Percentiles rank a stretch among this genome's conserved stretches.
Conservation (phyloP, 177 flowering plant species). For the Vitis hybrid region DNA sequence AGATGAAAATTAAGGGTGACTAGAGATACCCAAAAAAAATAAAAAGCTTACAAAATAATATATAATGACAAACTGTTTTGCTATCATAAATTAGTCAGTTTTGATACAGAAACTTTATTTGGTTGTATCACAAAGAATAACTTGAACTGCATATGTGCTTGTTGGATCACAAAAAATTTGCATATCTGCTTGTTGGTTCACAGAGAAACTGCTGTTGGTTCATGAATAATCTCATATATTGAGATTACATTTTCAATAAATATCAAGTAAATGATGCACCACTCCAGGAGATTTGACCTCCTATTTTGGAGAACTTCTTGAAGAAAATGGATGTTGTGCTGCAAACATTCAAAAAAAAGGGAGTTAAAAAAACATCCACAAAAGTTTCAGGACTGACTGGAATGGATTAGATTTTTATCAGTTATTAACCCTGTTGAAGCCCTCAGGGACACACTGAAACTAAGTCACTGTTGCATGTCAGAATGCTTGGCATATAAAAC, state of each 20-base stretch:
- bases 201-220: slow-evolving; percentile 27
- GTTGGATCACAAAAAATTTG: not conserved
- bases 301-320: slow-evolving; percentile 82
- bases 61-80: too few relatives aligned
- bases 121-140: not conserved
- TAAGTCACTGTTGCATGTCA: not conserved
- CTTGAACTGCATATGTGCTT: too few relatives aligned
- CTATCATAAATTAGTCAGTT: not conserved
- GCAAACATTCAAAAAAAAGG: slow-evolving; percentile 20
- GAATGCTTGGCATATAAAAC: not conserved
- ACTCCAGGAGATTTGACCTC: slow-evolving; percentile 71
- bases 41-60: too few relatives aligned
- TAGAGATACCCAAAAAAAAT: too few relatives aligned
- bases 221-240: slow-evolving; percentile 60
- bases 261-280: slow-evolving; percentile 72
- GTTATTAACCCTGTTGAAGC: not conserved
- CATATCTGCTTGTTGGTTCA: slow-evolving; percentile 5
- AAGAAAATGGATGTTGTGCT: slow-evolving; percentile 89
- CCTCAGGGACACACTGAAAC: not conserved
- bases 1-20: too few relatives aligned
- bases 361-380: not conserved
- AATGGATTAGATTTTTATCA: too few relatives aligned
- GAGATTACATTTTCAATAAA: slow-evolving; percentile 59
- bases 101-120: not conserved
- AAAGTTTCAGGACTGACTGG: not conserved